Percentiles rank a stretch among this genome's conserved stretches.
Evolutionary conservation across 441 rosid genomes (phyloP).

Genomic region (Oxalis stricta): DNA sequence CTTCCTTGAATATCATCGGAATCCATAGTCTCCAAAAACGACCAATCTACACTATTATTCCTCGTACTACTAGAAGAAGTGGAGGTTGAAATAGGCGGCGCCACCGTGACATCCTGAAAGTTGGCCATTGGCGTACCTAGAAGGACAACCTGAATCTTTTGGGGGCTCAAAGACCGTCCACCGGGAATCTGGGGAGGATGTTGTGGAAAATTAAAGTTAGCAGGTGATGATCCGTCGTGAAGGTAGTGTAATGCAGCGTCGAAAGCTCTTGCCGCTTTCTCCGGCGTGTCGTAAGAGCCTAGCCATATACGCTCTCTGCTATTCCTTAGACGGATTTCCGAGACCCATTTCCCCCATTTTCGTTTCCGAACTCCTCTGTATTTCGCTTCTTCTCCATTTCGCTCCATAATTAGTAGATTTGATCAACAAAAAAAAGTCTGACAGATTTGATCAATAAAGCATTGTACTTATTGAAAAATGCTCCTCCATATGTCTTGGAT

Average conservation of each 20-base stretch:
- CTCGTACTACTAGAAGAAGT: background rate
- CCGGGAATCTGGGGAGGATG: conserved; percentile 42
- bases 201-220: conserved; percentile 65
- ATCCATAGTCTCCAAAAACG: conserved; percentile 11
- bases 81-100: background rate
- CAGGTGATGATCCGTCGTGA: conserved; percentile 38
- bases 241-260: conserved; percentile 72
- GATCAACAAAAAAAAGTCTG: too few species aligned
- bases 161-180: conserved; percentile 26
- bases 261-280: conserved; percentile 79
- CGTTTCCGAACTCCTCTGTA: conserved; percentile 49
- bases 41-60: background rate
- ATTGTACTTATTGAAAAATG: too few species aligned
- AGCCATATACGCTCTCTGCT: conserved; percentile 49
- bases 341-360: conserved; percentile 60
- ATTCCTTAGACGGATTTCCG: conserved; percentile 48
- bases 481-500: too few species aligned
- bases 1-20: background rate
- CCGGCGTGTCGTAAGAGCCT: conserved; percentile 51
- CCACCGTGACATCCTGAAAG: background rate
- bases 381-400: too few species aligned
- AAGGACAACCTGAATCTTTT: conserved; percentile 37
- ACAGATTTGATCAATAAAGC: too few species aligned
- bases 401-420: too few species aligned
- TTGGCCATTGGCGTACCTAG: background rate